These are phyloP conservation scores for Gastrolobium bilobum DNA, from an alignment of 306 rosid genomes.

Conservation along the genomic window DNA sequence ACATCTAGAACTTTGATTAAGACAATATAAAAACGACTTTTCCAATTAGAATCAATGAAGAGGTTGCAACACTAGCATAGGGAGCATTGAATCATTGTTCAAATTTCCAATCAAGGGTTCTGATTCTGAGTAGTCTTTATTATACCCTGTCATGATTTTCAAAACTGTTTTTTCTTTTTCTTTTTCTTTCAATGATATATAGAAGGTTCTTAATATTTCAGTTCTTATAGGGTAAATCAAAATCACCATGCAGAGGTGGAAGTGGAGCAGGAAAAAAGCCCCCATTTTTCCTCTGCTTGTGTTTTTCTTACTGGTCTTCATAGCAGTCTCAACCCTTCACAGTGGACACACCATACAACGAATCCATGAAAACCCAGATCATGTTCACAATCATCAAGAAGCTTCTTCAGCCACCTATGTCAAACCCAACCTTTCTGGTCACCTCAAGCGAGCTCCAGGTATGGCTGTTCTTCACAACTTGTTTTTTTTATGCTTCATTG, in stretches of 20 bases:
- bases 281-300: constrained; percentile 69
- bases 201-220: neutral
- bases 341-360: constrained; percentile 63
- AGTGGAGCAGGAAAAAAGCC: constrained; percentile 75
- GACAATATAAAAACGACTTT: neutral
- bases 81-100: neutral
- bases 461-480: constrained; percentile 35
- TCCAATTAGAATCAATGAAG: neutral
- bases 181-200: neutral
- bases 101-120: neutral
- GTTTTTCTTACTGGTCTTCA: constrained; percentile 61
- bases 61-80: neutral
- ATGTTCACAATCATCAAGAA: constrained; percentile 57
- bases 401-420: constrained; percentile 65
- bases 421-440: constrained; percentile 71
- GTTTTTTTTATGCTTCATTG: constrained; percentile 5
- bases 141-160: neutral
- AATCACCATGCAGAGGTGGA: constrained; percentile 71
- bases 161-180: neutral
- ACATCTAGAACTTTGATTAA: neutral
- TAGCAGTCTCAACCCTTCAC: constrained; percentile 75
- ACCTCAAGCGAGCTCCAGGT: constrained; percentile 61
- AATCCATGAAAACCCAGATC: constrained; percentile 72
- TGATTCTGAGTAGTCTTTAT: neutral
- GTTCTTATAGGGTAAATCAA: neutral